These are phyloP conservation scores for Erysimum cheiri DNA, from an alignment of 441 rosid genomes.

Conservation along the genomic window DNA sequence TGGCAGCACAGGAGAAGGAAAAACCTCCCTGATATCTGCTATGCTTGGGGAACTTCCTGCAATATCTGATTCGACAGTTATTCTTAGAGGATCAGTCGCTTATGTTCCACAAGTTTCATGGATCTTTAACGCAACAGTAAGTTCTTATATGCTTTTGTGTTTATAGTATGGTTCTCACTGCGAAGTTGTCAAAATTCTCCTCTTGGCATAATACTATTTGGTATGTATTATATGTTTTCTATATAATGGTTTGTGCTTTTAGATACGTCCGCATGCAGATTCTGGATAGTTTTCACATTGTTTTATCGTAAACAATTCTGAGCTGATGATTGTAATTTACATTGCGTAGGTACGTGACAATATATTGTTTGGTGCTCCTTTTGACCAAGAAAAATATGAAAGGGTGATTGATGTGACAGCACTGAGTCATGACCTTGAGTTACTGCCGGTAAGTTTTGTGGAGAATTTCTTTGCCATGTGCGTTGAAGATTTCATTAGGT, in stretches of 20 bases:
- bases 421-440: slow-evolving; percentile 86
- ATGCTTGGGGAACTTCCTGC: slow-evolving; percentile 97
- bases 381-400: slow-evolving; percentile 72
- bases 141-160: slow-evolving; percentile 45
- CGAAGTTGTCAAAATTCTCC: slow-evolving; percentile 5
- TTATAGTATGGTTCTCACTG: slow-evolving; percentile 26
- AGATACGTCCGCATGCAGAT: background rate
- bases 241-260: background rate
- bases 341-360: slow-evolving; percentile 80
- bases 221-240: slow-evolving; percentile 23
- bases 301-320: slow-evolving; percentile 8
- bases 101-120: slow-evolving; percentile 99
- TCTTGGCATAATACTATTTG: slow-evolving; percentile 3
- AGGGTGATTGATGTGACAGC: slow-evolving; percentile 86
- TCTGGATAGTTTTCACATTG: slow-evolving; percentile 10
- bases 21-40: slow-evolving; percentile 95
- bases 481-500: slow-evolving; percentile 5
- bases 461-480: slow-evolving; percentile 12
- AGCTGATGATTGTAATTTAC: slow-evolving; percentile 35
- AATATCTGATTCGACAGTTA: slow-evolving; percentile 60
- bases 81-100: slow-evolving; percentile 82
- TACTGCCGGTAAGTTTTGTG: slow-evolving; percentile 77
- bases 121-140: slow-evolving; percentile 97
- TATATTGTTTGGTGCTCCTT: slow-evolving; percentile 82
- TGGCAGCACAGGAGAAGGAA: slow-evolving; percentile 97